Evolutionary conservation across 768 basidiomycete genomes (phyloP), one percentile per base, ranked within the genome.

Genomic region (Polyporus arcularius): DNA sequence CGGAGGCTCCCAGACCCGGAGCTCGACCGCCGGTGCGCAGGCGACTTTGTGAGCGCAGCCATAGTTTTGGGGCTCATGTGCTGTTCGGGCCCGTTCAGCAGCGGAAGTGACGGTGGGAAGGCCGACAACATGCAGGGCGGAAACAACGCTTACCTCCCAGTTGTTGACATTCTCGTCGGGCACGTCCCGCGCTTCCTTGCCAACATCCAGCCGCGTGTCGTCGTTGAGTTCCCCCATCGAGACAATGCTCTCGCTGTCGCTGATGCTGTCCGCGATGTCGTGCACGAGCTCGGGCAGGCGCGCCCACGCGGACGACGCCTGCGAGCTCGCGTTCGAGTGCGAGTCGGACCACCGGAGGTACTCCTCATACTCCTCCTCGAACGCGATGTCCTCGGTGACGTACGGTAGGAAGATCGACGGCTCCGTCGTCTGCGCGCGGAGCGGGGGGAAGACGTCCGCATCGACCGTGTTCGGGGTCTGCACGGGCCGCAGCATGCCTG

Each of bases 11-110:
- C 73, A 38, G 84, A 83, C 38, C 93, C 93, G 6, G 92, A 90
- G 62, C 91, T 93, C 38, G 92, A 91, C 28, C 94, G 84, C 28
- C 95, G 83, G 26, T 90, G 88, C 15, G 89, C 89, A 16, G 95
- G 95, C 0, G 94, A 96, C 72, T 95, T 95, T 0, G 95, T 92
- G 49, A 98, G 79, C 9, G 94, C 90, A 12, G 92, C 91, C 86
- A 98, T 90, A 2, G 94, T 96, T 75, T 93, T 92, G 4, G 94
- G 94, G 65, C 96, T 96, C 89, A 98, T 91, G 70, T 96, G 95
- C 95, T 95, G 30, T 31, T 50, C 45, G 31, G 51, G 45, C 21
- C 43, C 26, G 43, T 28, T 47, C 9, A 61, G 55, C 41, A 39
- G 41, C 55, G 42, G 55, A 38, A 57, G 31, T 15, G 30, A 26